Conservation (phyloP, 75 land plant genomes). For the Sequoia sempervirens region DNA sequence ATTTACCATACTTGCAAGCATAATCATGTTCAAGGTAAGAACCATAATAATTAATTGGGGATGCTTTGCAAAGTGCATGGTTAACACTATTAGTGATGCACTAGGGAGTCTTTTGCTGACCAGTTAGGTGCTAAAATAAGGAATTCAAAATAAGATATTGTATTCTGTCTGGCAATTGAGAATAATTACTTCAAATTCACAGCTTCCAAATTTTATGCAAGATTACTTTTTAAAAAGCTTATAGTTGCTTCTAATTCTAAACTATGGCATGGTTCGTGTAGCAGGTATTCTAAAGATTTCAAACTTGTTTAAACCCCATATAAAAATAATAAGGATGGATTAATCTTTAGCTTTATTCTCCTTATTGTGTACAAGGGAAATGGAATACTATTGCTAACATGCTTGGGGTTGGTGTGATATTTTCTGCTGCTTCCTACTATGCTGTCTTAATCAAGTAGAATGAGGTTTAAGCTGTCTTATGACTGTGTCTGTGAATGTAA, state of each 20-base stretch:
- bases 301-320: not conserved
- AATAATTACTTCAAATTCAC: not conserved
- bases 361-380: not conserved
- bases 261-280: not conserved
- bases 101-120: not conserved
- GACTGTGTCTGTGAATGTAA: not conserved
- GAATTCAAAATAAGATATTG: not conserved
- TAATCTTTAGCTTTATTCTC: not conserved
- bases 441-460: not conserved
- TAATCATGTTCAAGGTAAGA: conserved; percentile 84
- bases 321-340: not conserved
- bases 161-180: not conserved
- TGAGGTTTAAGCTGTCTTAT: not conserved
- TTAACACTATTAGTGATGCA: not conserved
- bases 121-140: not conserved
- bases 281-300: not conserved
- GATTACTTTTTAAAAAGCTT: not conserved
- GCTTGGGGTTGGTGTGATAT: not conserved
- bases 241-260: not conserved
- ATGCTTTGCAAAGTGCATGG: not conserved
- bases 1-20: conserved; percentile 79
- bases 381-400: not conserved
- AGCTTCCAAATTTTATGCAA: not conserved
- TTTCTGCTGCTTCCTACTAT: not conserved
- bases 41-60: not conserved